Evolutionary conservation across 2,329 filamentous ascomycete genomes (phyloP).

Genomic region (Colletotrichum endophyticum): DNA sequence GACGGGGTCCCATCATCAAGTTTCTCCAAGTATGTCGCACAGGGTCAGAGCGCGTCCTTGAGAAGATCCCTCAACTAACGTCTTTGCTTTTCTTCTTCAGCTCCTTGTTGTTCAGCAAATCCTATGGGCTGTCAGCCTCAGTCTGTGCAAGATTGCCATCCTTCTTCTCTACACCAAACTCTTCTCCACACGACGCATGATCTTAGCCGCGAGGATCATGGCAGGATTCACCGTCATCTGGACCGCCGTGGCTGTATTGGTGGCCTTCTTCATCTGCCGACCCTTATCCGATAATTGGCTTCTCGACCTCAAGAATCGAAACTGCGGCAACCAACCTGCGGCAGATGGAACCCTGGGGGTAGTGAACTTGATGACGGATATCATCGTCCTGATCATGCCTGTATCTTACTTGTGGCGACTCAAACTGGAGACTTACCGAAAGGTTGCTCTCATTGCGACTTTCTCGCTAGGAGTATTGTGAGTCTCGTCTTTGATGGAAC

Average conservation of each 20-base stretch:
- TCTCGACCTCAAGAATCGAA: conserved; percentile 20
- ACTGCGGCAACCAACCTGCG: conserved; percentile 29
- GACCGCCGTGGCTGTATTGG: conserved; percentile 30
- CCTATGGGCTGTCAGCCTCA: conserved; percentile 33
- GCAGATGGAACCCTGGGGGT: conserved; percentile 33
- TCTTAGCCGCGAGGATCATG: conserved; percentile 26
- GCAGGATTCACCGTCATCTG: conserved; percentile 30
- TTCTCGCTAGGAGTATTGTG: conserved; percentile 39
- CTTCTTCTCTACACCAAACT: conserved; percentile 32
- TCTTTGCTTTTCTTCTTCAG: neutral
- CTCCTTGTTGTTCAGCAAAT: conserved; percentile 29
- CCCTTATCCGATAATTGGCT: conserved; percentile 40
- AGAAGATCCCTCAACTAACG: neutral
- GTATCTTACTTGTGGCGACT: conserved; percentile 29
- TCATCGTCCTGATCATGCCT: conserved; percentile 27
- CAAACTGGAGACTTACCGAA: conserved; percentile 31
- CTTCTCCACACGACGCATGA: conserved; percentile 29
- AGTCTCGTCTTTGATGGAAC: conserved; percentile 11
- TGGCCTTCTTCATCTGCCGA: conserved; percentile 38
- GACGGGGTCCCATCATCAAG: conserved; percentile 3
- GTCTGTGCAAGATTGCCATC: conserved; percentile 33
- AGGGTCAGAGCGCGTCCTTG: neutral
- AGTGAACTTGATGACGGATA: conserved; percentile 27
- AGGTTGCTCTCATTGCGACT: conserved; percentile 30
- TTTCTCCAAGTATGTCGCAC: conserved; percentile 9